Evolutionary conservation across 225 moss, liverwort and hornwort species (phyloP).

Genomic region (Physcomitrellopsis africana): DNA sequence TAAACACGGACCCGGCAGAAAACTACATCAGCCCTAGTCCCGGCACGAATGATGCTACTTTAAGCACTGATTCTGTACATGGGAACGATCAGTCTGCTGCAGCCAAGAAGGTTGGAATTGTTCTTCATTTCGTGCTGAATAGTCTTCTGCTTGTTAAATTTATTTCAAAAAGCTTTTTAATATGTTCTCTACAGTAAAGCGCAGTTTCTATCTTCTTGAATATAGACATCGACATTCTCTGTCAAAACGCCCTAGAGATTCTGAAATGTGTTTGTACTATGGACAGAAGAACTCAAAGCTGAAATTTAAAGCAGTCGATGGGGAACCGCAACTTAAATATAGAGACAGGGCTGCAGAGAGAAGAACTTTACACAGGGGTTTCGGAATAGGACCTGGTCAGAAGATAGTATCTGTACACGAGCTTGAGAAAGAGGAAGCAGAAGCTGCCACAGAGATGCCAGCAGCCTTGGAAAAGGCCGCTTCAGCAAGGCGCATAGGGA

Average conservation of each 20-base stretch:
- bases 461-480: constrained; percentile 83
- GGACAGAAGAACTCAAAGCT: constrained; percentile 73
- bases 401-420: constrained; percentile 73
- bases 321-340: constrained; percentile 53
- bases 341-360: constrained; percentile 96
- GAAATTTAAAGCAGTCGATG: constrained; percentile 43
- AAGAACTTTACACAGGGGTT: constrained; percentile 86
- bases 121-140: background rate
- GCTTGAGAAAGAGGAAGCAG: constrained; percentile 87
- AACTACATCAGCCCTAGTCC: constrained; percentile 29
- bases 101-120: constrained; percentile 50
- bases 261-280: constrained; percentile 32
- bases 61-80: constrained; percentile 62
- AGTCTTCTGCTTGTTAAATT: background rate
- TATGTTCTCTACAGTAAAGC: background rate
- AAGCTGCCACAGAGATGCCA: constrained; percentile 77
- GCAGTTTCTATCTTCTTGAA: constrained; percentile 12
- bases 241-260: constrained; percentile 10
- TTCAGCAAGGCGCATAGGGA: constrained; percentile 72
- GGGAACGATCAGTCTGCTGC: constrained; percentile 62
- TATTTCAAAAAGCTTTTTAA: too few species aligned
- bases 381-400: constrained; percentile 96
- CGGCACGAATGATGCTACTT: constrained; percentile 21
- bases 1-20: constrained; percentile 43
- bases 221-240: background rate